Evolutionary conservation across 2,329 filamentous ascomycete species (phyloP).

Genomic region (Nothophaeocryptopus gaeumannii): DNA sequence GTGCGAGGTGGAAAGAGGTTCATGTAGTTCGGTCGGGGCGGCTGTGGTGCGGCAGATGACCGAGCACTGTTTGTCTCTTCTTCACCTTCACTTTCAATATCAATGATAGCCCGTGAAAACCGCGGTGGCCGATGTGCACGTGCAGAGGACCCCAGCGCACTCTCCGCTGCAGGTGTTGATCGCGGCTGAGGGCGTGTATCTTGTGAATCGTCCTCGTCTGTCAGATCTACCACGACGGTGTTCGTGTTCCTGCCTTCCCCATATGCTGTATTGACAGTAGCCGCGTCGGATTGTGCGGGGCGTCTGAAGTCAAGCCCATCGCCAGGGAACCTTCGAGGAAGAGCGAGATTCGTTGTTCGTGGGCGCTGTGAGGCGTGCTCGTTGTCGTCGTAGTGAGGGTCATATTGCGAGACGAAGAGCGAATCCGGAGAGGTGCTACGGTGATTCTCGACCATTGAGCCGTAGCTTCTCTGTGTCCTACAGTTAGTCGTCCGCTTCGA

Average conservation of each 20-base stretch:
- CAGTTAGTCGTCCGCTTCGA: no score
- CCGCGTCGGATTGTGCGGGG: slow-evolving; percentile 42
- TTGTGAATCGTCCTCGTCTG: slow-evolving; percentile 27
- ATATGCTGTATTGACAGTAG: not conserved
- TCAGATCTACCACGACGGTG: slow-evolving; percentile 38
- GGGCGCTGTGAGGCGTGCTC: slow-evolving; percentile 34
- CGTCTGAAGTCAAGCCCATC: slow-evolving; percentile 56
- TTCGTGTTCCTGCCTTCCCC: not conserved
- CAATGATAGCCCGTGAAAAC: slow-evolving; percentile 44
- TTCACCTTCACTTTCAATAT: slow-evolving; percentile 30
- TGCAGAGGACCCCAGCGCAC: slow-evolving; percentile 19
- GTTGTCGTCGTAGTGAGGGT: slow-evolving; percentile 29
- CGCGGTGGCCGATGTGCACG: slow-evolving; percentile 40
- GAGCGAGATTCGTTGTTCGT: slow-evolving; percentile 21
- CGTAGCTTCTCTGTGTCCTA: slow-evolving; percentile 18
- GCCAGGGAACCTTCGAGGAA: slow-evolving; percentile 41
- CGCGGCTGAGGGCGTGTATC: slow-evolving; percentile 9
- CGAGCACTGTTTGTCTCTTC: slow-evolving; percentile 10
- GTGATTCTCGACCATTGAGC: slow-evolving; percentile 17
- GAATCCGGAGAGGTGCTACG: slow-evolving; percentile 21
- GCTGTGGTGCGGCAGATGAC: slow-evolving; percentile 8
- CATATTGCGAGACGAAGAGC: slow-evolving; percentile 30
- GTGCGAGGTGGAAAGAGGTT: slow-evolving; percentile 11
- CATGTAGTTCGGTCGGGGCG: slow-evolving; percentile 12
- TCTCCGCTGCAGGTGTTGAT: slow-evolving; percentile 4